These are phyloP conservation scores for Monilinia vaccinii-corymbosi DNA, from an alignment of 2,329 filamentous ascomycete species.

Conservation along the genomic window DNA sequence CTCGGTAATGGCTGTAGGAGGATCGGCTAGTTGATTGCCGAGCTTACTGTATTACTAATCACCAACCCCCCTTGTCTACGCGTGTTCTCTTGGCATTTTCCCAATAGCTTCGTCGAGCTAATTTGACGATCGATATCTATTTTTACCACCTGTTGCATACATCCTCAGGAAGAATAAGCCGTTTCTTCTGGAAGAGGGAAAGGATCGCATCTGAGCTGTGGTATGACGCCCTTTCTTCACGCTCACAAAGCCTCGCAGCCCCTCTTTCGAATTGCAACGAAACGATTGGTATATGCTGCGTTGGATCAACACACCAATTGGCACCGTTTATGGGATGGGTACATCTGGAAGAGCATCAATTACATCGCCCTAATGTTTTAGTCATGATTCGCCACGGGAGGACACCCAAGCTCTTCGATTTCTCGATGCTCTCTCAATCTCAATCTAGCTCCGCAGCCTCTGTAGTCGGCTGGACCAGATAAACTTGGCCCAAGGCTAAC, in stretches of 20 bases:
- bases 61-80: background rate
- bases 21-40: background rate
- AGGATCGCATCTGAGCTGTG: too few species aligned
- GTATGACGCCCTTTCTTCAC: too few species aligned
- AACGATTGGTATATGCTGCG: background rate
- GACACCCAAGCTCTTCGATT: background rate
- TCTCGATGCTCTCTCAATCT: background rate
- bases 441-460: background rate
- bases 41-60: conserved; percentile 3
- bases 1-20: too few species aligned
- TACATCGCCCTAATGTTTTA: background rate
- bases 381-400: too few species aligned
- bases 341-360: background rate
- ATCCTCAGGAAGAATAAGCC: background rate
- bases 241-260: background rate
- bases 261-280: background rate
- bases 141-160: background rate
- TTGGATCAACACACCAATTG: background rate
- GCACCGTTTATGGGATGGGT: background rate
- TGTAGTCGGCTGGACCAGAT: background rate
- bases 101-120: background rate
- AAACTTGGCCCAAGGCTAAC: background rate
- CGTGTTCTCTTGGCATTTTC: background rate
- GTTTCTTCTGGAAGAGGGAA: background rate
- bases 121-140: background rate